Evolutionary conservation across 2,329 filamentous ascomycete species (phyloP).

Genomic region (Cryphonectria japonica): DNA sequence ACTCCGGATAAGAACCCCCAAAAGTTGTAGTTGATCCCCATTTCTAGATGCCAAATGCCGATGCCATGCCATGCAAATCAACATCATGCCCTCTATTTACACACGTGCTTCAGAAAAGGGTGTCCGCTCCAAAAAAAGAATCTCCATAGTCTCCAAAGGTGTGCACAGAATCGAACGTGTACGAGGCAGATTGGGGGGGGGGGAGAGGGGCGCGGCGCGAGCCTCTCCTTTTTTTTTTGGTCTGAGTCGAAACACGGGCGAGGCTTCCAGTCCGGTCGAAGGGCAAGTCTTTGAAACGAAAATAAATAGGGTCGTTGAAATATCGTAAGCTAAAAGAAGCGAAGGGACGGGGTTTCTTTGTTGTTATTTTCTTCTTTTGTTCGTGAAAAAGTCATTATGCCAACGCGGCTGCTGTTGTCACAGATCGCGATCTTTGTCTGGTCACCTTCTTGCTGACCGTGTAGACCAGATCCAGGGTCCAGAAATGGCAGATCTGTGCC

Average conservation of each 20-base stretch:
- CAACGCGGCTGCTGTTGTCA: conserved; percentile 37
- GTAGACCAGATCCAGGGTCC: conserved; percentile 70
- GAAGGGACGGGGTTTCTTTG: conserved; percentile 18
- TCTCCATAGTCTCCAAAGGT: conserved; percentile 29
- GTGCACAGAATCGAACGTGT: conserved; percentile 31
- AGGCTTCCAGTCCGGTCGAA: conserved; percentile 27
- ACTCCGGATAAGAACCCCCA: conserved; percentile 46
- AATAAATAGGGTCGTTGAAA: conserved; percentile 18
- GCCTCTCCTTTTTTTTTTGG: conserved; percentile 9
- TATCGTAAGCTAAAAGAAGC: conserved; percentile 28
- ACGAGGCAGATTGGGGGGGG: conserved; percentile 14
- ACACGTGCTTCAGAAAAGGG: conserved; percentile 43
- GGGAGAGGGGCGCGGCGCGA: background rate
- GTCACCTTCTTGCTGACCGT: conserved; percentile 72
- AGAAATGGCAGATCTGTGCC: conserved; percentile 71
- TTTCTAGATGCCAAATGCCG: conserved; percentile 52
- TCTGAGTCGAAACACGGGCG: conserved; percentile 17
- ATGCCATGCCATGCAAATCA: conserved; percentile 54
- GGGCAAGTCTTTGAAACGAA: background rate
- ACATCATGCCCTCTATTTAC: conserved; percentile 55
- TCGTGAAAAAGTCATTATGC: conserved; percentile 29
- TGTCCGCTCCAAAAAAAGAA: conserved; percentile 24
- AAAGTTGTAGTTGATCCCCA: conserved; percentile 38
- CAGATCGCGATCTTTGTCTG: conserved; percentile 51
- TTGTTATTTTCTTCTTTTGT: background rate